Base-by-base conservation (phyloP, 2,329 filamentous ascomycete genomes). In the Monosporascus ibericus region DNA sequence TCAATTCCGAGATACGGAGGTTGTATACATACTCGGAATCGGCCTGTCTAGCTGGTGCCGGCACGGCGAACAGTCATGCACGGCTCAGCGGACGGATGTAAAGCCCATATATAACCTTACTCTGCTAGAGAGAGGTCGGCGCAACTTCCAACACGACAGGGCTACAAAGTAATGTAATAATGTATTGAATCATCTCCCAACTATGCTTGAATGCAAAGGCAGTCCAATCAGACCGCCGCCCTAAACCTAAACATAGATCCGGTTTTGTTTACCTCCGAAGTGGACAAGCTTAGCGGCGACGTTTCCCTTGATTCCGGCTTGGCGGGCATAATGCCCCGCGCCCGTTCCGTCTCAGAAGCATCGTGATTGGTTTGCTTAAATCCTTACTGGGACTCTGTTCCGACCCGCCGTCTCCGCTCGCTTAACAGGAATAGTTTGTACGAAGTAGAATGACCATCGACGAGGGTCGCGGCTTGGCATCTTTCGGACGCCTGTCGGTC, bases 281-380 rank as follows among this genome's bases (percentile, higher is more conserved):
- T 18, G 38, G 18, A 24, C 6, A 27, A 14, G 14, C 49, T 22
- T 56, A 25, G 55, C 61, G 61, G 60, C 58, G 49, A 57, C 38
- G 46, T 50, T n/a, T 55, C 49, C 58, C 52, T 59, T 47, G 42
- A 30, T 49, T 63, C 63, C 63, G 63, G 53, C 63, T 65, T 65
- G 63, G 63, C 63, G 40, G 22, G n/a, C 6, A 49, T 50, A 37
- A 55, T 49, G 49, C 47, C 52, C 40, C 52, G 27, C 42, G 42
- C 40, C 48, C 9, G 30, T 40, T 44, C 18, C 38, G 8, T 14
- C 22, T 14, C 25, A 47, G 48, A 47, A 36, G 42, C 20, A 42
- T 44, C 11, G 50, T 47, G 50, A 59, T 55, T 54, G 54, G 55
- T 34, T 48, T 53, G 36, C 25, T 38, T 5, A 11, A 20, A 46